phyloP scores from a whole-genome alignment of 345 rosid species.

The Corymbia maculata region DNA sequence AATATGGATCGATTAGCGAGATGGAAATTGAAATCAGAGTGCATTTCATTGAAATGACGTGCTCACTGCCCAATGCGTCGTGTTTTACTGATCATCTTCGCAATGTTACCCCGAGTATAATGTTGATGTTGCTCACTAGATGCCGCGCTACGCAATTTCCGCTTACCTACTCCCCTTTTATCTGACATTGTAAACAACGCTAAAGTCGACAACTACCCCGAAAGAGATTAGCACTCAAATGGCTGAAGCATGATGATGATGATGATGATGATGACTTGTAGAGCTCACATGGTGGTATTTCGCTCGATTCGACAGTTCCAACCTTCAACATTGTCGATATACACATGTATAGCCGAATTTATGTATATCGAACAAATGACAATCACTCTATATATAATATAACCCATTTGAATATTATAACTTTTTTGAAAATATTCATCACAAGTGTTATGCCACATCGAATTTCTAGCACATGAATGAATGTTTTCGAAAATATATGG shows the following conservation, averaged over 20 bases:
- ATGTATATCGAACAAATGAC: not conserved
- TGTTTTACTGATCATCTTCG: not conserved
- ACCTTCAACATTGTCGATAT: not conserved
- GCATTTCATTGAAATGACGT: not conserved
- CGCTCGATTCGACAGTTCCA: not conserved
- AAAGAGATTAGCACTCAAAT: not conserved
- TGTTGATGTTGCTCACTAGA: not conserved
- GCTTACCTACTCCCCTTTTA: not conserved
- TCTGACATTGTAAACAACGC: not conserved
- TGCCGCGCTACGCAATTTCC: not conserved
- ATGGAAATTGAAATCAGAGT: not conserved
- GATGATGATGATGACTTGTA: not conserved
- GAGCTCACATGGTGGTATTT: not conserved
- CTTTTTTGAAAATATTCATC: too few species aligned
- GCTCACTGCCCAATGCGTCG: not conserved
- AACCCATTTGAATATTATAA: rapidly evolving
- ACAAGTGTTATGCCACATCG: too few species aligned
- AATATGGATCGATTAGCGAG: not conserved
- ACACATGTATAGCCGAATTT: not conserved
- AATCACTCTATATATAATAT: rapidly evolving
- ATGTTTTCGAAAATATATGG: rapidly evolving
- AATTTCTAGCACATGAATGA: rapidly evolving
- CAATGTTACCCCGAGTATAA: not conserved
- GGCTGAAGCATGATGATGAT: not conserved
- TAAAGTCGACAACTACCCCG: not conserved